These are phyloP conservation scores for Lindgomyces ingoldianus DNA, from an alignment of 495 filamentous ascomycete species.

Conservation along the genomic window DNA sequence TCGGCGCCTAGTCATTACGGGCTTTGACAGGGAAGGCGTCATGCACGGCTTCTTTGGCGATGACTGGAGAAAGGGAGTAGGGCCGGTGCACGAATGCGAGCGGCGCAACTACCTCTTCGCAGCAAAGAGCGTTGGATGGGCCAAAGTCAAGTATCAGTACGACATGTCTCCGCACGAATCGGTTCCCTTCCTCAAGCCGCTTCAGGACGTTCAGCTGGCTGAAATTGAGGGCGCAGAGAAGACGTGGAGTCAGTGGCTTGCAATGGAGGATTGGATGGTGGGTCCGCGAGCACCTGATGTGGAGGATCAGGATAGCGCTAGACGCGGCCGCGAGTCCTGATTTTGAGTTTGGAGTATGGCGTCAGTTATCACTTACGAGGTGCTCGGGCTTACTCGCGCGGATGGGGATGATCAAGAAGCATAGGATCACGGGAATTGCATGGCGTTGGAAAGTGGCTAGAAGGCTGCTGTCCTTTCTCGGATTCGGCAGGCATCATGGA, in stretches of 20 bases:
- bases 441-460: slow-evolving; percentile 25
- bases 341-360: slow-evolving; percentile 31
- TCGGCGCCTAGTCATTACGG: slow-evolving; percentile 85
- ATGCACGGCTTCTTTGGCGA: slow-evolving; percentile 95
- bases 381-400: slow-evolving; percentile 9
- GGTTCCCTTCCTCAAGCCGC: slow-evolving; percentile 80
- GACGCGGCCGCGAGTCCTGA: slow-evolving; percentile 26
- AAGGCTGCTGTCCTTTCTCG: background rate
- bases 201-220: slow-evolving; percentile 69
- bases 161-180: slow-evolving; percentile 79
- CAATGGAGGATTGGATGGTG: slow-evolving; percentile 96
- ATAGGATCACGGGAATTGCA: slow-evolving; percentile 17
- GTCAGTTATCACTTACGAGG: slow-evolving; percentile 11
- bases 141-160: slow-evolving; percentile 83
- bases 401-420: background rate
- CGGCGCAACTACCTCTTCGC: slow-evolving; percentile 93
- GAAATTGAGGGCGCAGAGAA: slow-evolving; percentile 85
- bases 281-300: slow-evolving; percentile 61
- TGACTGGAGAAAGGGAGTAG: slow-evolving; percentile 78
- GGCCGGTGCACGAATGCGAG: slow-evolving; percentile 83
- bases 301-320: slow-evolving; percentile 22
- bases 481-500: background rate
- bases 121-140: slow-evolving; percentile 87
- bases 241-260: slow-evolving; percentile 82
- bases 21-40: slow-evolving; percentile 80